These are phyloP conservation scores for Cicer yamashitae DNA, from an alignment of 306 rosid species.

Conservation along the genomic window DNA sequence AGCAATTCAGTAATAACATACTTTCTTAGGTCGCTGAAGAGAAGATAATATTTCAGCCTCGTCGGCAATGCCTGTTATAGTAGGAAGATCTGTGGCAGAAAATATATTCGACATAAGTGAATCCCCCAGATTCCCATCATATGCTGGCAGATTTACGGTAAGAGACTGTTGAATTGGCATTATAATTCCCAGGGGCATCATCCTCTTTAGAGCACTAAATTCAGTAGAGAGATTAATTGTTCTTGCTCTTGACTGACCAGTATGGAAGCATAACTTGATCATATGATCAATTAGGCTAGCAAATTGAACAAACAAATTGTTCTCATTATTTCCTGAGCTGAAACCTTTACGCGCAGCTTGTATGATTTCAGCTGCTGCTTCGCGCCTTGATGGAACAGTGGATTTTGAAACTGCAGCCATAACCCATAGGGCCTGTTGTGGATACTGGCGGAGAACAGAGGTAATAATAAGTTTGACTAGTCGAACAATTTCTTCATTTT, in stretches of 20 bases:
- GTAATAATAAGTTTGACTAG: constrained; percentile 80
- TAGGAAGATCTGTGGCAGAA: constrained; percentile 85
- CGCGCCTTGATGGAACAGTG: constrained; percentile 88
- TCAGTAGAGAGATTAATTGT: constrained; percentile 82
- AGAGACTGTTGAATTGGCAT: constrained; percentile 94
- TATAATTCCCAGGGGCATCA: constrained; percentile 98
- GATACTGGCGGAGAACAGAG: constrained; percentile 82
- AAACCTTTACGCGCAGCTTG: constrained; percentile 83
- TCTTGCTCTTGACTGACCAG: constrained; percentile 83
- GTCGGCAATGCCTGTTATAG: constrained; percentile 85
- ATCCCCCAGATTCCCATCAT: constrained; percentile 67
- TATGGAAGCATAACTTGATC: constrained; percentile 89
- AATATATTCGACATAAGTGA: constrained; percentile 71
- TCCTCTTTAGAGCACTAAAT: constrained; percentile 91
- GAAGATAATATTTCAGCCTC: constrained; percentile 99
- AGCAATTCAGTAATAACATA: constrained; percentile 46
- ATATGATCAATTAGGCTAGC: constrained; percentile 88
- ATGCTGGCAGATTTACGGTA: constrained; percentile 81
- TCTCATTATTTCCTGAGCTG: constrained; percentile 69
- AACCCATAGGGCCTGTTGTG: constrained; percentile 96
- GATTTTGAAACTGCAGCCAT: constrained; percentile 99
- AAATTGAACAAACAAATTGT: constrained; percentile 84
- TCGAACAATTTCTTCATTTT: constrained; percentile 83
- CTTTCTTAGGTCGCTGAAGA: constrained; percentile 97
- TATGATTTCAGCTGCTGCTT: constrained; percentile 95